phyloP scores from a whole-genome alignment of 352 stramenopile genomes.

The Phytophthora pinifolia region DNA sequence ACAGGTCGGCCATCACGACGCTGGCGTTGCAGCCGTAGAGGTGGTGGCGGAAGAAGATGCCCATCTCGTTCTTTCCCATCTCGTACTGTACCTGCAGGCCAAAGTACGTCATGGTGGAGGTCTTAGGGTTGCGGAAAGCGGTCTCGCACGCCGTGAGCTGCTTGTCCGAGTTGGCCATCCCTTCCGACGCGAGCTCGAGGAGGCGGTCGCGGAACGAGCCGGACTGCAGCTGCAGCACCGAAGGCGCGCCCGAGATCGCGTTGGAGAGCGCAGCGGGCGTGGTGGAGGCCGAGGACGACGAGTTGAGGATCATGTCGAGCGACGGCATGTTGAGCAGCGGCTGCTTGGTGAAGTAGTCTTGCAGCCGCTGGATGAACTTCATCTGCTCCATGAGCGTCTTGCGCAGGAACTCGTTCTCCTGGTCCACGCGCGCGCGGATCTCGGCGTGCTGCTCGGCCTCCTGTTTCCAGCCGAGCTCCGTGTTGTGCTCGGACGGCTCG shows the following conservation, averaged over 20 bases:
- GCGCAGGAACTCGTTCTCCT: conserved; percentile 89
- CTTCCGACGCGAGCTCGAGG: conserved; percentile 59
- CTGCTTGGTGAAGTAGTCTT: conserved; percentile 92
- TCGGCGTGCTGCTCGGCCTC: conserved; percentile 88
- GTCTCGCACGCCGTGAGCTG: conserved; percentile 72
- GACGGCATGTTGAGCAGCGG: conserved; percentile 88
- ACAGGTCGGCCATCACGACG: conserved; percentile 77
- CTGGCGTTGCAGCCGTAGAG: conserved; percentile 77
- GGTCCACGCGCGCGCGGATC: conserved; percentile 84
- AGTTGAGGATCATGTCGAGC: conserved; percentile 85
- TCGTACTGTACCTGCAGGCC: conserved; percentile 88
- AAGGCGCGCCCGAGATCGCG: conserved; percentile 57
- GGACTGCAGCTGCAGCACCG: conserved; percentile 71
- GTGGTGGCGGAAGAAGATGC: conserved; percentile 86
- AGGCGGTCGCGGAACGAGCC: conserved; percentile 83
- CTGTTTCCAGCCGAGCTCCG: conserved; percentile 88
- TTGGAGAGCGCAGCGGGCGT: conserved; percentile 64
- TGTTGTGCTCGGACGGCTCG: conserved; percentile 89
- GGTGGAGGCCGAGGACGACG: conserved; percentile 58
- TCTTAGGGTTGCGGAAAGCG: conserved; percentile 80
- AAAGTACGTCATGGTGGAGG: conserved; percentile 90
- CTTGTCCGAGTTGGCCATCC: conserved; percentile 60
- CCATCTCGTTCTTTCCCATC: conserved; percentile 86
- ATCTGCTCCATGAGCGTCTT: conserved; percentile 92
- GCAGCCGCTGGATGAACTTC: conserved; percentile 90